A percentile compares a stretch with the other conserved stretches of the same genome.
These are phyloP conservation scores for Cercophora scortea DNA, from an alignment of 495 filamentous ascomycete species.

Conservation along the genomic window DNA sequence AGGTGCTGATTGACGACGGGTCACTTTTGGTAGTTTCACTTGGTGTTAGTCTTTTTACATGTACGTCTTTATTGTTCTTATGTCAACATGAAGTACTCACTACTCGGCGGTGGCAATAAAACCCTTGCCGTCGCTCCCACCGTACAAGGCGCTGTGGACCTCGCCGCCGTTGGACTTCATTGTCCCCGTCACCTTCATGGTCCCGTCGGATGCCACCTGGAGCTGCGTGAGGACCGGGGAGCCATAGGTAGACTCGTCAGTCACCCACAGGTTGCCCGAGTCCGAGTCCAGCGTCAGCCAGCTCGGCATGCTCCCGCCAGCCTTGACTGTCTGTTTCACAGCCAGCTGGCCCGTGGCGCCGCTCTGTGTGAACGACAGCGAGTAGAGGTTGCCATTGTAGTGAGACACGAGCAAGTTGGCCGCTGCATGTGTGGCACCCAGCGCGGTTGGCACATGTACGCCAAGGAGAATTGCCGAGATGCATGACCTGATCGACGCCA, in stretches of 20 bases:
- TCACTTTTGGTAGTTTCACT: conserved; percentile 16
- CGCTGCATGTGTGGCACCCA: conserved; percentile 6
- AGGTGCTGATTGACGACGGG: conserved; percentile 29
- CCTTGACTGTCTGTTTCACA: conserved; percentile 12
- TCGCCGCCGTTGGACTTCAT: conserved; percentile 25
- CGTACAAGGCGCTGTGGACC: conserved; percentile 29
- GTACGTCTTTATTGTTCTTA: neutral
- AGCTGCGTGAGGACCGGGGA: conserved; percentile 30
- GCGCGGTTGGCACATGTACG: conserved; percentile 11
- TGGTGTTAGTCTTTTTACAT: neutral
- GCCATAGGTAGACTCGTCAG: conserved; percentile 41
- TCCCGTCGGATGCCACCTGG: conserved; percentile 24
- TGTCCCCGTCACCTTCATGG: conserved; percentile 24
- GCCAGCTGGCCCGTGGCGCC: conserved; percentile 16
- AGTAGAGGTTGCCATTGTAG: conserved; percentile 31
- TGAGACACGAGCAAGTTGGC: conserved; percentile 27
- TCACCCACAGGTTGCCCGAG: conserved; percentile 44
- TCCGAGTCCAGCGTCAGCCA: conserved; percentile 44
- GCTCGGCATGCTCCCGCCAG: conserved; percentile 33
- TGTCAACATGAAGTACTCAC: conserved; percentile 16
- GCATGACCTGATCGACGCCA: conserved; percentile 20
- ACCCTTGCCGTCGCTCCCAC: conserved; percentile 22
- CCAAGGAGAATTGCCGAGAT: conserved; percentile 19
- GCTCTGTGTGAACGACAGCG: conserved; percentile 17
- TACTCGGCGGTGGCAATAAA: conserved; percentile 37